These are phyloP conservation scores for Taiozyma sp. DNA, from an alignment of 1,139 yeast species.

Conservation along the genomic window DNA sequence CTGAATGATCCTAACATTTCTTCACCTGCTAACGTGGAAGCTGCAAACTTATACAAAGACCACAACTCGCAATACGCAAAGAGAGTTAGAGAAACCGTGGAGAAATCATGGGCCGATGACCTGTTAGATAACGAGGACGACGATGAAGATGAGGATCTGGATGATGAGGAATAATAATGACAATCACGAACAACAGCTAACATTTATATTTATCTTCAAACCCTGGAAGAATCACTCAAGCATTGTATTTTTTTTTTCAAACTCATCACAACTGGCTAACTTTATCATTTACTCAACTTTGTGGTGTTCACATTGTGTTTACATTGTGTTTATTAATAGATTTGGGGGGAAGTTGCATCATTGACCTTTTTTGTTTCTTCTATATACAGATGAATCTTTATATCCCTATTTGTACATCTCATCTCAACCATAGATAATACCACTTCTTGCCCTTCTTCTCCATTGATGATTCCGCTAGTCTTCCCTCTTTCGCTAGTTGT, in stretches of 20 bases:
- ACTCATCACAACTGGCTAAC: not conserved
- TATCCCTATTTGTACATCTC: not conserved
- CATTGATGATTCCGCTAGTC: constrained; percentile 5
- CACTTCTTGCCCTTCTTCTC: constrained; percentile 28
- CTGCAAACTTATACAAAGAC: constrained; percentile 91
- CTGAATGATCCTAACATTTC: constrained; percentile 94
- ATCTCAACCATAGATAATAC: constrained; percentile 42
- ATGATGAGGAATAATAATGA: constrained; percentile 16
- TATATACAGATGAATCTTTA: not conserved
- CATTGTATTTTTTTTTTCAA: not conserved
- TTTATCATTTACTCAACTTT: too few species aligned
- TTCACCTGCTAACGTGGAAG: constrained; percentile 98
- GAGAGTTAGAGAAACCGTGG: constrained; percentile 91
- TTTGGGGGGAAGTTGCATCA: too few species aligned
- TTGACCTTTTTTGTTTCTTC: too few species aligned
- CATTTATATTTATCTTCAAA: too few species aligned
- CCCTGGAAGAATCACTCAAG: not conserved
- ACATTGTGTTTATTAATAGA: not conserved
- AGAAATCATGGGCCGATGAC: constrained; percentile 81
- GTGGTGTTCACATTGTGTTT: too few species aligned
- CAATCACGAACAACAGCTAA: not conserved
- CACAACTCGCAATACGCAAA: constrained; percentile 90
- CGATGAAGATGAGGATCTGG: constrained; percentile 32
- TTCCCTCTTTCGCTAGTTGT: constrained; percentile 3
- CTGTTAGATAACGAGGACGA: constrained; percentile 66